phyloP scores from a whole-genome alignment of 176 grass and related monocot species.

The Aegilops bicornis region DNA sequence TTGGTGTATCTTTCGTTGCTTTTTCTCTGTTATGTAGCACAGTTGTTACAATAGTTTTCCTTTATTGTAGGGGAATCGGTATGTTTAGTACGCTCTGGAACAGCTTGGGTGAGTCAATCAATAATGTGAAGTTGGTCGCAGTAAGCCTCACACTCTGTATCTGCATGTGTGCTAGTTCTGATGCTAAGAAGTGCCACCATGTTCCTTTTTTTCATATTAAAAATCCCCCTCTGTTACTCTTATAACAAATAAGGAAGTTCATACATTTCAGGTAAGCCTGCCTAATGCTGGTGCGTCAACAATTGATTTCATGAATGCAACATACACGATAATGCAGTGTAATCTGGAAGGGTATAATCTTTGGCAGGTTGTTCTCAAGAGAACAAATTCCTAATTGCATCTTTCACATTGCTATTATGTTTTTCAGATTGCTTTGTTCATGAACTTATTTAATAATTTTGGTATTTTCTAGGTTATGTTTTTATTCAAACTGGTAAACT shows the following conservation, averaged over 20 bases:
- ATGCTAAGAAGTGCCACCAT: constrained; percentile 20
- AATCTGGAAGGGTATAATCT: constrained; percentile 62
- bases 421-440: neutral
- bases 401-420: neutral
- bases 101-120: constrained; percentile 60
- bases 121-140: constrained; percentile 66
- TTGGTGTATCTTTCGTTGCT: neutral
- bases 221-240: neutral
- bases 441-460: neutral
- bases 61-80: constrained; percentile 60
- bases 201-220: neutral
- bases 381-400: neutral
- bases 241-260: constrained; percentile 10
- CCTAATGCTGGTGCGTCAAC: constrained; percentile 70
- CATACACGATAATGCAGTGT: constrained; percentile 58
- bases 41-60: constrained; percentile 14
- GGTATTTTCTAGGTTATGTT: neutral
- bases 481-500: neutral
- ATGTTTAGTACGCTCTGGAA: constrained; percentile 79
- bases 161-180: constrained; percentile 8
- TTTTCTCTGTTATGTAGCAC: constrained; percentile 6
- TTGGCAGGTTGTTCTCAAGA: constrained; percentile 75
- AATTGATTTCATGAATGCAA: constrained; percentile 59
- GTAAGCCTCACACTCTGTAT: constrained; percentile 54
- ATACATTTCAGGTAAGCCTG: constrained; percentile 68